Evolutionary conservation across 805 yeast species (phyloP).

Genomic region (Cyberlindnera petersonii): DNA sequence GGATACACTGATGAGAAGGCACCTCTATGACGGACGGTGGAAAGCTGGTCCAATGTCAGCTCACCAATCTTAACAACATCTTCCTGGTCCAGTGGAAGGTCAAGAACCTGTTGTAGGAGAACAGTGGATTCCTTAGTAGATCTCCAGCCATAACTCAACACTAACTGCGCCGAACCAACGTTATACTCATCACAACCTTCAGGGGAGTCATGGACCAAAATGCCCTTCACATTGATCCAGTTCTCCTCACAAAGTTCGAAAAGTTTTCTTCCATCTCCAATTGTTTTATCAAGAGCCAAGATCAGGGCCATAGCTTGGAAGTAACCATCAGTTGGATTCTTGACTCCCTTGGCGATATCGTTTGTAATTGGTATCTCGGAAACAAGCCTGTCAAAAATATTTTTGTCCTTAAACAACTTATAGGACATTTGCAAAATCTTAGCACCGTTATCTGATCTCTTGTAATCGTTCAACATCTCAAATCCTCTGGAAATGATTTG

Average conservation of each 20-base stretch:
- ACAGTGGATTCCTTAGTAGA: slow-evolving; percentile 71
- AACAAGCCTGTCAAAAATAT: slow-evolving; percentile 33
- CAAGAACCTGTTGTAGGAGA: slow-evolving; percentile 46
- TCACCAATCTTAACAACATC: slow-evolving; percentile 41
- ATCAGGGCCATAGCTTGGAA: slow-evolving; percentile 55
- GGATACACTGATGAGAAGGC: slow-evolving; percentile 90
- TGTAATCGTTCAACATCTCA: slow-evolving; percentile 41
- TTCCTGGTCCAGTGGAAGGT: slow-evolving; percentile 21
- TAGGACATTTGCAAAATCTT: slow-evolving; percentile 50
- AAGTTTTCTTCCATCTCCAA: slow-evolving; percentile 8
- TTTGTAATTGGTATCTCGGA: slow-evolving; percentile 33
- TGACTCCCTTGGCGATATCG: slow-evolving; percentile 40
- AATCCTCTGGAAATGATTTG: slow-evolving; percentile 26
- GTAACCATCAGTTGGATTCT: slow-evolving; percentile 63
- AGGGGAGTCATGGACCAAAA: slow-evolving; percentile 66
- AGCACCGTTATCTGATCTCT: slow-evolving; percentile 80
- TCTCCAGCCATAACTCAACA: slow-evolving; percentile 76
- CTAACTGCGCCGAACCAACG: slow-evolving; percentile 40
- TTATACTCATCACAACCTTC: slow-evolving; percentile 54
- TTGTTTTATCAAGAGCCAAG: slow-evolving; percentile 25
- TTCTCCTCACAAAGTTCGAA: slow-evolving; percentile 24
- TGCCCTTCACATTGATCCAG: slow-evolving; percentile 36
- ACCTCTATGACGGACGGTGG: slow-evolving; percentile 81
- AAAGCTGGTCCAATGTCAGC: slow-evolving; percentile 59
- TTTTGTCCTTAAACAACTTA: slow-evolving; percentile 33